Base-by-base conservation (phyloP, 2,329 filamentous ascomycete species). In the Chalaropsis thielavioides region DNA sequence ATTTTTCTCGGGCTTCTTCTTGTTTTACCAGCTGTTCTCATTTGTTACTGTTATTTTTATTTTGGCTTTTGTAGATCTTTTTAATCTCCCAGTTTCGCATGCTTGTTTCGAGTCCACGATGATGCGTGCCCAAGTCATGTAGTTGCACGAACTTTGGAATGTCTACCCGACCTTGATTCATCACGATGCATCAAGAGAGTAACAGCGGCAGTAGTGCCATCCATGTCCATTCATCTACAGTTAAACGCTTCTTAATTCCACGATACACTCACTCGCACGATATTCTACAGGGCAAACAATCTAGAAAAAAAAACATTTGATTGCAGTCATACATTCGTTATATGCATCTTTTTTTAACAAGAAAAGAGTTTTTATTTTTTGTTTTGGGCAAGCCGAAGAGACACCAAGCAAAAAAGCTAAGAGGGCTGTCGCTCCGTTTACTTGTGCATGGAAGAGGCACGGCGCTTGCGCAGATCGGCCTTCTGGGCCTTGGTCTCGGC, bases 371-470 rank as follows among this genome's bases (percentile, higher is more conserved):
- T 54, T 49, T 51, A 51, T 63, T 62, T 64, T 66, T 66, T 41
- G 41, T 66, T 66, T 66, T 66, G 27, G 19, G 22, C 62, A 58
- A 27, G 38, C 38, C 8, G 54, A 38, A n/a, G n/a, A 58, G 4
- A 58, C 54, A n/a, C 54, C 54, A 58, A 17, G 35, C 35, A 15
- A 22, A 43, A 24, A 17, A 51, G n/a, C 41, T 27, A 62, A 63
- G 41, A 24, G n/a, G 27, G n/a, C 61, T 17, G 24, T 17, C 51
- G 15, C 24, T 70, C 71, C 67, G 75, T 82, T 81, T 90, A 91
- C 82, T 92, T 92, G 83, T 83, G 86, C 87, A 95, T 90, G 75
- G 92, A 96, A 78, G 89, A 95, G 74, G 92, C 92, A 77, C 94
- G 86, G 78, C 94, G 87, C 91, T 97, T 97, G 83, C 91, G 90